Percentiles rank a stretch among this genome's conserved stretches.
Evolutionary conservation across 1,284 basidiomycete species (phyloP).

Genomic region (Ceratobasidium sp.): DNA sequence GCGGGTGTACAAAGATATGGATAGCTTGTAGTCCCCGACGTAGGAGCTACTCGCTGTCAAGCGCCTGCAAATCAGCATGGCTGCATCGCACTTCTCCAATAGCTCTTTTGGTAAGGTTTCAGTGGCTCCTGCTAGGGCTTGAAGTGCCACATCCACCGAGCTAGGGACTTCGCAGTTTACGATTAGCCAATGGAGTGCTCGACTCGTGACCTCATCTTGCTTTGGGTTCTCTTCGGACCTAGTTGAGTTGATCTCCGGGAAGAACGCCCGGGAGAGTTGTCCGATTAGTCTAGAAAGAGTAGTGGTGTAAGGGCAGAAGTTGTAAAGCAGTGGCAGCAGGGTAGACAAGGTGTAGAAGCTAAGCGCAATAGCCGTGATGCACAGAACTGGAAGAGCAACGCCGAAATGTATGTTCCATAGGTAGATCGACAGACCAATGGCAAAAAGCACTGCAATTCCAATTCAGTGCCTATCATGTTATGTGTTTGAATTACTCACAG

Average conservation of each 20-base stretch:
- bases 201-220: neutral
- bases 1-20: neutral
- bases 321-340: neutral
- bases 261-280: neutral
- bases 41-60: neutral
- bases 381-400: slow-evolving; percentile 7
- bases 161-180: slow-evolving; percentile 4
- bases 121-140: neutral
- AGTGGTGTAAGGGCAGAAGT: slow-evolving; percentile 8
- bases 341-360: neutral
- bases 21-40: neutral
- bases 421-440: slow-evolving; percentile 4
- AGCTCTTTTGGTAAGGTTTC: neutral
- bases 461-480: too few relatives aligned
- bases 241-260: too few relatives aligned
- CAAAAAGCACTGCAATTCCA: neutral
- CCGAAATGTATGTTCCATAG: slow-evolving; percentile 12
- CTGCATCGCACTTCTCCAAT: slow-evolving; percentile 2
- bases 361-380: neutral
- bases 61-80: neutral
- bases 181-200: neutral
- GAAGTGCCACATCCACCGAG: slow-evolving; percentile 1
- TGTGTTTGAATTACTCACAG: neutral
- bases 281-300: neutral
- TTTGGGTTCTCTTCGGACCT: neutral